Evolutionary conservation across 192 early-diverging fungal genomes (phyloP).

Genomic region (Umbelopsis sp.): DNA sequence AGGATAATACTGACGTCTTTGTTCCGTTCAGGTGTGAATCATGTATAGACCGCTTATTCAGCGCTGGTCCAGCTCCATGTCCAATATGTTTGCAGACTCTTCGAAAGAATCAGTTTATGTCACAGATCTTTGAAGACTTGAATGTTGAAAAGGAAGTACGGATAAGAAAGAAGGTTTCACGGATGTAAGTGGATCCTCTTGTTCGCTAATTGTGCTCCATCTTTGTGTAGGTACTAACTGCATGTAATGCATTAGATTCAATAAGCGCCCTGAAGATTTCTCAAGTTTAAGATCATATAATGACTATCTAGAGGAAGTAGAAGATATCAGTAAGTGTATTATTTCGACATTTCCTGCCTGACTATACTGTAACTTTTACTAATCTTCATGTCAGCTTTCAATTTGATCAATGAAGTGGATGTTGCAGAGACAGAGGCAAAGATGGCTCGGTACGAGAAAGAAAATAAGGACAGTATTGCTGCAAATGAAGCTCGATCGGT

Average conservation of each 20-base stretch:
- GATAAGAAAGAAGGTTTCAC: slow-evolving; percentile 73
- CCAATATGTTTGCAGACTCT: slow-evolving; percentile 84
- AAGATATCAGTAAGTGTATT: slow-evolving; percentile 69
- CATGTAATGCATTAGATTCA: slow-evolving; percentile 56
- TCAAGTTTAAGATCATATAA: slow-evolving; percentile 74
- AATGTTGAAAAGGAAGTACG: slow-evolving; percentile 93
- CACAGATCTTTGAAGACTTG: slow-evolving; percentile 93
- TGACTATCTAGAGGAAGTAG: slow-evolving; percentile 90
- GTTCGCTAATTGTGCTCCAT: not conserved
- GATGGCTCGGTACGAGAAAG: slow-evolving; percentile 75
- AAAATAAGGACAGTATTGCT: slow-evolving; percentile 80
- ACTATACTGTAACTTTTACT: not conserved
- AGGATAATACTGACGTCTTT: not conserved
- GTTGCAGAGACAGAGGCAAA: slow-evolving; percentile 75
- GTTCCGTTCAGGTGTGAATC: slow-evolving; percentile 74
- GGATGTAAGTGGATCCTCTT: slow-evolving; percentile 61
- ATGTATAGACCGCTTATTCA: slow-evolving; percentile 86
- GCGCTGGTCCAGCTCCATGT: slow-evolving; percentile 86
- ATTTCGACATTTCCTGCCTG: not conserved
- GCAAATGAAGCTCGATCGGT: slow-evolving; percentile 65
- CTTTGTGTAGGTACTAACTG: not conserved
- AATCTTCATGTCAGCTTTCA: slow-evolving; percentile 60
- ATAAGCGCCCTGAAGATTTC: slow-evolving; percentile 93
- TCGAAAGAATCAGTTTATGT: slow-evolving; percentile 81
- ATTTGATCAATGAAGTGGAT: slow-evolving; percentile 85